Evolutionary conservation across 1,139 yeast genomes (phyloP), one percentile per base, ranked within the genome.

Genomic region (Saccharomyces hybrid): DNA sequence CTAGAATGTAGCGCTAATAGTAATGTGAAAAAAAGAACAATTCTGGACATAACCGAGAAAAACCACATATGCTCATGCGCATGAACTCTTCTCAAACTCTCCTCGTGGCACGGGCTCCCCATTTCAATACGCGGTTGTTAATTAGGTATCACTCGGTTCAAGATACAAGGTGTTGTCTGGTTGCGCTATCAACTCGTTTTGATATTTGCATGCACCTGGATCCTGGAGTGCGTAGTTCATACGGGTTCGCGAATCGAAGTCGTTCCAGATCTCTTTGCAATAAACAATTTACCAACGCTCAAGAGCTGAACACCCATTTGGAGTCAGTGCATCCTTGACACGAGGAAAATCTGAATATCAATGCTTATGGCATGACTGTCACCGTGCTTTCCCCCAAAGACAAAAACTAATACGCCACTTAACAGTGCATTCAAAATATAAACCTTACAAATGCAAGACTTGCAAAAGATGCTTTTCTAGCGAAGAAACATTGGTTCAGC

Each of bases 331-430:
- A 93, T 29, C 32, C 67, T 75, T 91, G 16, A 88, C 88, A 2
- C 79, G 85, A 11, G 91, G 96, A 1, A 80, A 85, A 65, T 79
- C 85, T 1, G 71, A 74, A 26, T 91, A 93, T 63, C 67, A 70
- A 28, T 93, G 99, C 67, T 64, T 71, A 51, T 93, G 99, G 99
- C 71, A 76, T 6, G 86, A 82, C 2, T 93, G 99, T 69, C 80
- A 79, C 20, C 80, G 97, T 49, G 75, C 75, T 49, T 93, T 93
- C 65, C 72, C 80, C 16, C 98, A 93, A 67, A 76, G 95, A 46
- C 99, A 93, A 64, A 93, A 93, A 69, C 74, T 90, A 16, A 72
- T 86, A 28, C 80, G 99, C 49, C 99, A 93, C 70, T 73, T 93
- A 49, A 95, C 87, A 67, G 84, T 86, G 2, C 99, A 93, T 69